A percentile compares a stretch with the other conserved stretches of the same genome.
Evolutionary conservation across 306 rosid genomes (phyloP).

Genomic region (Glycine latifolia): DNA sequence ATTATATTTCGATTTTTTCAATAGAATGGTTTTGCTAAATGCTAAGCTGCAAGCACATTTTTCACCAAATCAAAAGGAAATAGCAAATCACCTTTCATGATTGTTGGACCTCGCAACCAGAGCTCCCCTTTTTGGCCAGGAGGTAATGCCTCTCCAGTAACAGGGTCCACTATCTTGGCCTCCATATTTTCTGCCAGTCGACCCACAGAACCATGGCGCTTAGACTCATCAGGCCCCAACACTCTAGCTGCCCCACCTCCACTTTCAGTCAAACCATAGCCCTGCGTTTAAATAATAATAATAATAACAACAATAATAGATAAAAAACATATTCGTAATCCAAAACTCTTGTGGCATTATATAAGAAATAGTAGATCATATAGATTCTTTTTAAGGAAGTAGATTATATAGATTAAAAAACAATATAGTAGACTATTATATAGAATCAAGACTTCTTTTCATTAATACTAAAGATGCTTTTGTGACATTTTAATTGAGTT

Average conservation of each 20-base stretch:
- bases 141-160: constrained; percentile 67
- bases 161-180: constrained; percentile 87
- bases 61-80: background rate
- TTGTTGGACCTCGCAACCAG: constrained; percentile 83
- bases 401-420: too few species aligned
- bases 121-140: constrained; percentile 84
- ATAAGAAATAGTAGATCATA: too few species aligned
- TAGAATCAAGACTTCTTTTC: background rate
- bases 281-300: constrained; percentile 53
- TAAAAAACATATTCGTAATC: background rate
- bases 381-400: too few species aligned
- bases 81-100: constrained; percentile 70
- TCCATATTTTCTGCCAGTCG: constrained; percentile 73
- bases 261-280: constrained; percentile 90
- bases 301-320: background rate
- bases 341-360: background rate
- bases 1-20: background rate
- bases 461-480: background rate
- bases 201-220: constrained; percentile 73
- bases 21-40: background rate
- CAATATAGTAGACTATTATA: background rate
- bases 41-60: constrained; percentile 16
- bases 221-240: constrained; percentile 67
- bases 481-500: too few species aligned
- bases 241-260: constrained; percentile 65